Conservation (phyloP, 2,329 filamentous ascomycete genomes). For the Fusarium tricinctum region DNA sequence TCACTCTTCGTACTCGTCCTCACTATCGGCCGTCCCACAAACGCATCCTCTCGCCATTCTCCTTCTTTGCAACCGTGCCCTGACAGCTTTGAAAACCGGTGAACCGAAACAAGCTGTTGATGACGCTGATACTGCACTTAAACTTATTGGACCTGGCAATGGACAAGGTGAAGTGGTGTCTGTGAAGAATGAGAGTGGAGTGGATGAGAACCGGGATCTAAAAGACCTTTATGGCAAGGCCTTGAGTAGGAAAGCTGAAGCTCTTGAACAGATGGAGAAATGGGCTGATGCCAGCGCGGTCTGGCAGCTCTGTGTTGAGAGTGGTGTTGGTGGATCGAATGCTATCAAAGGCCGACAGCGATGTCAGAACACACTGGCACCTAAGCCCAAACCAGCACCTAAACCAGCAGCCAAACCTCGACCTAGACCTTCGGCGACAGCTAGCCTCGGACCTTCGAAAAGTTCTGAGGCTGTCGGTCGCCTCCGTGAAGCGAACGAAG, state of each 20-base stretch:
- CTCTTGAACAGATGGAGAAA: conserved; percentile 93
- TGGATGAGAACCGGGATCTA: conserved; percentile 82
- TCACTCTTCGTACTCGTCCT: conserved; percentile 83
- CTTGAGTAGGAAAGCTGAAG: conserved; percentile 93
- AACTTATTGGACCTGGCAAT: conserved; percentile 81
- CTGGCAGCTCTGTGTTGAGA: conserved; percentile 87
- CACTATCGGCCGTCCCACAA: conserved; percentile 79
- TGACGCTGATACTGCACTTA: conserved; percentile 85
- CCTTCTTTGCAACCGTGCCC: conserved; percentile 90
- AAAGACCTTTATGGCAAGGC: conserved; percentile 94
- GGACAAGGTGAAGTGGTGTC: conserved; percentile 86
- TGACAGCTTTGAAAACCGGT: conserved; percentile 92
- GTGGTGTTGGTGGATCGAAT: conserved; percentile 85
- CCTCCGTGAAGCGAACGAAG: conserved; percentile 85
- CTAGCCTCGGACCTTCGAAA: conserved; percentile 60
- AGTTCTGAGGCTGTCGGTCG: conserved; percentile 84
- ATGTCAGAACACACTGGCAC: conserved; percentile 87
- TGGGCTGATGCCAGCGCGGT: conserved; percentile 86
- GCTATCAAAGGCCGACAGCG: conserved; percentile 88
- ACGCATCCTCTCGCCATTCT: conserved; percentile 88
- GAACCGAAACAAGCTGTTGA: conserved; percentile 88
- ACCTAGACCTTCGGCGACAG: conserved; percentile 59
- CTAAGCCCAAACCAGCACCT: conserved; percentile 69
- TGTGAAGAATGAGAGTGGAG: conserved; percentile 69
- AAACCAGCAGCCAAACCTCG: conserved; percentile 63